Base-by-base conservation (phyloP, 257 asterid species). In the Solanum chmielewskii region DNA sequence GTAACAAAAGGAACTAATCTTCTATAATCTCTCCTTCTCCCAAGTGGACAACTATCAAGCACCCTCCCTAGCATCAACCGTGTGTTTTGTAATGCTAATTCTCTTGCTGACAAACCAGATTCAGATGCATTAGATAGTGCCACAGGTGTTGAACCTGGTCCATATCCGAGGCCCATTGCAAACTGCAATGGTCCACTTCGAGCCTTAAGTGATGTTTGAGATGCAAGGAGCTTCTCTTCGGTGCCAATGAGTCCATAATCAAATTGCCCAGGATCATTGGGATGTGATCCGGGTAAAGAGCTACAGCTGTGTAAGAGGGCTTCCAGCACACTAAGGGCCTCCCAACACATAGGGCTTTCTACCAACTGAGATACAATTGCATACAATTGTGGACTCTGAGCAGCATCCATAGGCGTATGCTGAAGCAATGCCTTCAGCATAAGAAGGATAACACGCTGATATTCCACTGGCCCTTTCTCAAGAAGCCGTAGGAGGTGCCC, bases 241-340 rank as follows among this genome's bases (percentile, higher is more conserved):
- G 88, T 90, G 68, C 92, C 92, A 56, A 90, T 91, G 69, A 87
- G 92, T n/a, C 98, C 99, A 25, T 95, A 96, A 91, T 95, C 99
- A 10, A 88, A 91, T 27, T 93, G 86, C 41, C 91, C 92, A 1
- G 92, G 89, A 11, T 95, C 99, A 3, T 91, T 90, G 6, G 95
- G 95, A 77, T 94, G 98, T 87, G 98, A 90, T 73, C 98, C 95
- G 1, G 98, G 98, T 90, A 97, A 78, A 78, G 84, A 94, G 94
- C 99, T 95, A 87, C 99, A 97, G 92, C 99, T 96, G 89, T 96
- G 99, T 86, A 97, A 86, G 78, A 97, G 99, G 35, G 99, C 99
- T 92, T 97, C 99, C 37, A 97, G 92, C 83, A 97, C 99, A 86
- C 99, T 95, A 13, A 96, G 97, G 81, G 99, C 99, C 91, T 97